phyloP scores from a whole-genome alignment of 805 yeast genomes.

The Kodamaea sagamina region DNA sequence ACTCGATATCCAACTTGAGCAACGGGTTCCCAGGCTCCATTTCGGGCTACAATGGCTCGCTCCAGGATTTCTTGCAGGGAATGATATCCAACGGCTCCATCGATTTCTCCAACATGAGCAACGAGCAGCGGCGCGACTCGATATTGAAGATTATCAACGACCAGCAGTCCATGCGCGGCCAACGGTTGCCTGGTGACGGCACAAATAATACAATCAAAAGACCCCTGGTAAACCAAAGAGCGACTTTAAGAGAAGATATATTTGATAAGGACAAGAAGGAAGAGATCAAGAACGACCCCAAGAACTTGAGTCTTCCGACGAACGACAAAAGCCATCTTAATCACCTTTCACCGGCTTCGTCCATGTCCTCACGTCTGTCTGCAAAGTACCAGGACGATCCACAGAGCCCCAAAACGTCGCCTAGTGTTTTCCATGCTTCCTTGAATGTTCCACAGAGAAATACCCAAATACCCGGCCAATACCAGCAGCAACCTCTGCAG shows the following conservation, averaged over 20 bases:
- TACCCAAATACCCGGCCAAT: conserved; percentile 4
- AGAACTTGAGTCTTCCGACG: conserved; percentile 14
- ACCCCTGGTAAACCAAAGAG: conserved; percentile 14
- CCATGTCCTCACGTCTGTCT: conserved; percentile 36
- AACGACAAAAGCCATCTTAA: conserved; percentile 18
- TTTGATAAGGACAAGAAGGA: conserved; percentile 26
- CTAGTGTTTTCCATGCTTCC: conserved; percentile 19
- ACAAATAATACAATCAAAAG: conserved; percentile 11
- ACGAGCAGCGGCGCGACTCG: conserved; percentile 43
- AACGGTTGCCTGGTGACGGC: conserved; percentile 14
- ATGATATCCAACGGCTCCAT: conserved; percentile 37
- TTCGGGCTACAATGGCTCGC: conserved; percentile 33
- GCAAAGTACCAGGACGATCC: conserved; percentile 35
- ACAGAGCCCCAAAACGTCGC: conserved; percentile 44
- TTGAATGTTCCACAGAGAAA: conserved; percentile 12
- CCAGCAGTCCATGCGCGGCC: conserved; percentile 23
- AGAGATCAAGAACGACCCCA: conserved; percentile 2
- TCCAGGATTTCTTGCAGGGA: conserved; percentile 37
- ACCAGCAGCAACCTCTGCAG: conserved; percentile 9
- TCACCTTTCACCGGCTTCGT: conserved; percentile 38
- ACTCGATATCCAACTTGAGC: conserved; percentile 16
- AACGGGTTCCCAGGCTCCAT: conserved; percentile 24
- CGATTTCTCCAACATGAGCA: conserved; percentile 40
- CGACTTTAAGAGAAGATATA: conserved; percentile 38
- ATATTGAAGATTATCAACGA: conserved; percentile 40